A percentile compares a stretch with the other conserved stretches of the same genome.
Conservation (phyloP, 2,329 filamentous ascomycete species). For the Zarea fungicola region DNA sequence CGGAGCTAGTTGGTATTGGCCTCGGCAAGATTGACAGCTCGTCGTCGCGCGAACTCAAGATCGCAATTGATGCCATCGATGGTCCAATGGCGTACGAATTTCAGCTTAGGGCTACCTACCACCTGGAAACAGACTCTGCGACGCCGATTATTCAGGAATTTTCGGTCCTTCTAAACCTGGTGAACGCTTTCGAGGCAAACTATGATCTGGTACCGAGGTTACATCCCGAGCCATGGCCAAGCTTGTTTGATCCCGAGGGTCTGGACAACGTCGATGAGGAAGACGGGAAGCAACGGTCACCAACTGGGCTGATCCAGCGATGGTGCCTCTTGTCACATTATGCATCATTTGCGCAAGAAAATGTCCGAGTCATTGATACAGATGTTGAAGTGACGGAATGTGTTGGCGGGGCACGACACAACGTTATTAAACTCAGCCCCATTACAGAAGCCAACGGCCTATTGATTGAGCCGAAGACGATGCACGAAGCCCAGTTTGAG, state of each 20-base stretch:
- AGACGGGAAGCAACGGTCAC: constrained; percentile 23
- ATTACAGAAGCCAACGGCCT: constrained; percentile 36
- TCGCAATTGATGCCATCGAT: constrained; percentile 47
- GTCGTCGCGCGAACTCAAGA: constrained; percentile 36
- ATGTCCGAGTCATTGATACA: constrained; percentile 59
- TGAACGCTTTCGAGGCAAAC: constrained; percentile 84
- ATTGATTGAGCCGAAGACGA: constrained; percentile 58
- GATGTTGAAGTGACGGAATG: constrained; percentile 56
- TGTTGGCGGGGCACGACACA: constrained; percentile 58
- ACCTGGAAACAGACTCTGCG: constrained; percentile 70
- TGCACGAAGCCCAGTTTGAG: constrained; percentile 68
- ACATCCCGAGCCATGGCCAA: constrained; percentile 77
- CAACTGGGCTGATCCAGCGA: constrained; percentile 66
- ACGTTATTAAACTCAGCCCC: constrained; percentile 33
- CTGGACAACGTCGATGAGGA: constrained; percentile 32
- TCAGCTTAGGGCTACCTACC: constrained; percentile 69
- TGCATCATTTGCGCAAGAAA: constrained; percentile 72
- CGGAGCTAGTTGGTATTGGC: constrained; percentile 35
- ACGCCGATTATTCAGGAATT: constrained; percentile 75
- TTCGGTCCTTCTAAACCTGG: constrained; percentile 64
- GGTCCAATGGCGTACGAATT: constrained; percentile 58
- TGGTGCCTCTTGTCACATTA: constrained; percentile 73
- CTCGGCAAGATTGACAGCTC: constrained; percentile 45
- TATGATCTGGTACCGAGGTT: constrained; percentile 81
- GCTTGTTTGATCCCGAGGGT: constrained; percentile 65